phyloP scores from a whole-genome alignment of 2,329 filamentous ascomycete species.

The Beauveria pseudobassiana region DNA sequence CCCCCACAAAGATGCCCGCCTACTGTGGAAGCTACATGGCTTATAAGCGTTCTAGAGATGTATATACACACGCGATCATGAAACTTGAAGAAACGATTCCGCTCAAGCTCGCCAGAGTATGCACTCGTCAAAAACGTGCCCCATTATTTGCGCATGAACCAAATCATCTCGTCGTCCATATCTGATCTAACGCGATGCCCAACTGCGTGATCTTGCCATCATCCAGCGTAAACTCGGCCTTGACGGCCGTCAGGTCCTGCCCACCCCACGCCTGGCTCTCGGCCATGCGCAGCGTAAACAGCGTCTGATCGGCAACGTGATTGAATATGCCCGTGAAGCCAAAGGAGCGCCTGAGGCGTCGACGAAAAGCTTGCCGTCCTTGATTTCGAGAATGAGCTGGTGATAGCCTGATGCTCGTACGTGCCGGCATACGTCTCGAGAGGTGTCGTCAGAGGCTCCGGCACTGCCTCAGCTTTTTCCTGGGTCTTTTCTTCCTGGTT shows the following conservation, averaged over 20 bases:
- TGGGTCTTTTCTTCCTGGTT: background rate
- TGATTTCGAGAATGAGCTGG: slow-evolving; percentile 16
- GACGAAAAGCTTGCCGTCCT: slow-evolving; percentile 16
- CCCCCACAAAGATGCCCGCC: background rate
- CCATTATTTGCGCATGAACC: slow-evolving; percentile 14
- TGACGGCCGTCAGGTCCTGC: slow-evolving; percentile 4
- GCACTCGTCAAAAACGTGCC: background rate
- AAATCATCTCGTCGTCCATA: slow-evolving; percentile 14
- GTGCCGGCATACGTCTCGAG: slow-evolving; percentile 1
- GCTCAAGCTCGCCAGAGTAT: background rate
- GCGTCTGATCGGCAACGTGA: slow-evolving; percentile 15
- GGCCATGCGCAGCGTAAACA: slow-evolving; percentile 13
- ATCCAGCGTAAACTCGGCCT: slow-evolving; percentile 16
- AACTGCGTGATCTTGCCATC: slow-evolving; percentile 11
- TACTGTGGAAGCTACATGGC: background rate
- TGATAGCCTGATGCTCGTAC: slow-evolving; percentile 19
- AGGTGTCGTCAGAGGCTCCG: background rate
- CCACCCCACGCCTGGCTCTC: slow-evolving; percentile 15
- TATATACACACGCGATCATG: background rate
- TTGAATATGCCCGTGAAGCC: slow-evolving; percentile 19
- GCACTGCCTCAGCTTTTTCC: background rate
- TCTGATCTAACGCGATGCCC: slow-evolving; percentile 17
- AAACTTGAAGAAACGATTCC: background rate
- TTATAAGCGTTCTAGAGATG: background rate
- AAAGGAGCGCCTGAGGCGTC: slow-evolving; percentile 21